Percentiles rank a stretch among this genome's conserved stretches.
These are phyloP conservation scores for Misopates orontium DNA, from an alignment of 257 asterid genomes.

Conservation along the genomic window DNA sequence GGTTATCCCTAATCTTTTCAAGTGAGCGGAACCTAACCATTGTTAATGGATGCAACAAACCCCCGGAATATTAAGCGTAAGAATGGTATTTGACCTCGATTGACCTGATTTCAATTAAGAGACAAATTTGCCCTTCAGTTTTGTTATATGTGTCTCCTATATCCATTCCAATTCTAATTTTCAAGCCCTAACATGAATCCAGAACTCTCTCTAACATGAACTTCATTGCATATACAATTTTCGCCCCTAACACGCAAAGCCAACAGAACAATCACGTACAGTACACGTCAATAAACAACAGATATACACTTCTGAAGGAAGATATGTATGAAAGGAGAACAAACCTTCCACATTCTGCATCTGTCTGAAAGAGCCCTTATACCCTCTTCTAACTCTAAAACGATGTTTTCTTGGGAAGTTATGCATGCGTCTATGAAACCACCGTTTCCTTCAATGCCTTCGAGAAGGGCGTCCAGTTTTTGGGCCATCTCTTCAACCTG, in stretches of 20 bases:
- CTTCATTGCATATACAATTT: too few species aligned
- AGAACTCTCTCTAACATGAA: neutral
- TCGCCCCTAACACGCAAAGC: neutral
- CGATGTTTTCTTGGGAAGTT: constrained; percentile 51
- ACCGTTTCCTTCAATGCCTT: constrained; percentile 72
- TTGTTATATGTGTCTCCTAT: too few species aligned
- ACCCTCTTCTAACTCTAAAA: constrained; percentile 64
- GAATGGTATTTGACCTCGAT: too few species aligned
- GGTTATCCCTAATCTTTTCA: too few species aligned
- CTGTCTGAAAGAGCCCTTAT: constrained; percentile 60
- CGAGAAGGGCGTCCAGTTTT: constrained; percentile 67
- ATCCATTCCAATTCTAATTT: too few species aligned
- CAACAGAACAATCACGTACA: too few species aligned
- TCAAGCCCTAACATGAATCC: too few species aligned
- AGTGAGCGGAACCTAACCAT: neutral
- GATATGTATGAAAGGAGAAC: constrained; percentile 31
- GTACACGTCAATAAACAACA: neutral
- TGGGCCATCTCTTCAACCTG: constrained; percentile 89
- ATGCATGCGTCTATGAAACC: constrained; percentile 84
- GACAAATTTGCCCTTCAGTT: too few species aligned
- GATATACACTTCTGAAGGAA: constrained; percentile 11
- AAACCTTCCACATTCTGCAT: constrained; percentile 75
- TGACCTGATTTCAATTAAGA: too few species aligned
- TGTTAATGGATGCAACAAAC: too few species aligned
- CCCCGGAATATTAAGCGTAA: too few species aligned